These are phyloP conservation scores for Chlorella sp. DNA, from an alignment of 139 green algal genomes.

Conservation along the genomic window DNA sequence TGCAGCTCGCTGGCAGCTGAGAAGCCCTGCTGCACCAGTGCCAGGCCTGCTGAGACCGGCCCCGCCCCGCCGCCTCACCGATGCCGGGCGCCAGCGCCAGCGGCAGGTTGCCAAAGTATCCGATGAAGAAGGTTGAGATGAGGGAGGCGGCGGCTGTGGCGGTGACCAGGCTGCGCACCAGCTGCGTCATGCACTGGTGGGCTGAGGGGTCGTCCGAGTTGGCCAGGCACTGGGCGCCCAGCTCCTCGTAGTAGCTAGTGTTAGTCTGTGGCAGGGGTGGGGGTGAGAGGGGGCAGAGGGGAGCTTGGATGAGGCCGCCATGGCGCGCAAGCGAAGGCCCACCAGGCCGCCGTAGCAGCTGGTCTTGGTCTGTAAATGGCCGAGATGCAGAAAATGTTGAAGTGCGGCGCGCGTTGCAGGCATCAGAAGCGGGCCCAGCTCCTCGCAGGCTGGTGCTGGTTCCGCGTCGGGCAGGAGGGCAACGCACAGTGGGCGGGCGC, in stretches of 20 bases:
- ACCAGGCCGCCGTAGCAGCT: background rate
- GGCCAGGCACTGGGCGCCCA: conserved; percentile 34
- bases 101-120: conserved; percentile 74
- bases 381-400: background rate
- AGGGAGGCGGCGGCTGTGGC: conserved; percentile 73
- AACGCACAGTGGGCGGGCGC: too few species aligned
- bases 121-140: conserved; percentile 80
- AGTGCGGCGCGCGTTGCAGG: too few species aligned
- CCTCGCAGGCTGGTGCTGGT: too few species aligned
- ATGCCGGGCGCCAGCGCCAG: conserved; percentile 79
- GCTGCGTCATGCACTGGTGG: conserved; percentile 29
- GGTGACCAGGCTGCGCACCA: conserved; percentile 63
- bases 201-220: conserved; percentile 18
- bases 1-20: background rate
- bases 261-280: too few species aligned
- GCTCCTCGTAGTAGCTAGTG: background rate
- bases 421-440: too few species aligned
- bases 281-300: too few species aligned
- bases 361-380: background rate
- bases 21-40: background rate
- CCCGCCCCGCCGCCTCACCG: conserved; percentile 43
- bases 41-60: background rate
- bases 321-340: background rate
- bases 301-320: too few species aligned
- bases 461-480: too few species aligned